Evolutionary conservation across 805 yeast genomes (phyloP).

Genomic region (Brettanomyces naardenensis): DNA sequence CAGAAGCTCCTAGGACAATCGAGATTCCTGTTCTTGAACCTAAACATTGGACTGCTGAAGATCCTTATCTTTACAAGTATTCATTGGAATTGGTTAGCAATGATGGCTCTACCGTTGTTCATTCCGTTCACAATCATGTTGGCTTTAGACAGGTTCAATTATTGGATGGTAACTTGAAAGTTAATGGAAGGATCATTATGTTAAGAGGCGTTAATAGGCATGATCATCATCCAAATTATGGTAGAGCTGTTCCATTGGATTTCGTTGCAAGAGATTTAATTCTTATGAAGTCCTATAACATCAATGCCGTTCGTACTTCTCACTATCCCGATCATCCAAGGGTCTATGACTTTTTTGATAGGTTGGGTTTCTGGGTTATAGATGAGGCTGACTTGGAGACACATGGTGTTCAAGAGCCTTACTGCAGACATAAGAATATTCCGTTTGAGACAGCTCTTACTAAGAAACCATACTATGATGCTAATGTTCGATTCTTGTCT

Average conservation of each 20-base stretch:
- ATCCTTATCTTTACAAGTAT: slow-evolving; percentile 1
- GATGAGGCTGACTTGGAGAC: slow-evolving; percentile 2
- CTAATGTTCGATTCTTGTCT: background rate
- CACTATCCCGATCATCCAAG: slow-evolving; percentile 1
- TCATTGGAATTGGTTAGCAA: background rate
- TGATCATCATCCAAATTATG: slow-evolving; percentile 1
- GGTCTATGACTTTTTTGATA: background rate
- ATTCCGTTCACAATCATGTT: background rate
- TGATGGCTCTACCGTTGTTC: background rate
- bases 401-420: slow-evolving; percentile 1
- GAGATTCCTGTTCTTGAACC: background rate
- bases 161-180: background rate
- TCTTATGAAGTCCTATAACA: background rate
- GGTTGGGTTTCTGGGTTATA: background rate
- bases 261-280: background rate
- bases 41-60: slow-evolving; percentile 2
- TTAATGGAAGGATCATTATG: background rate
- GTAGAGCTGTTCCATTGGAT: slow-evolving; percentile 2
- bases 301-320: slow-evolving; percentile 1
- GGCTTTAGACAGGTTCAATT: slow-evolving; percentile 1
- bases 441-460: background rate
- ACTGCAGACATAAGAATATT: background rate
- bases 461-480: background rate
- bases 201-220: slow-evolving; percentile 1
- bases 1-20: background rate